Percentiles rank a stretch among this genome's conserved stretches.
Conservation (phyloP, 2,329 filamentous ascomycete species). For the Paecilomyces niveus region DNA sequence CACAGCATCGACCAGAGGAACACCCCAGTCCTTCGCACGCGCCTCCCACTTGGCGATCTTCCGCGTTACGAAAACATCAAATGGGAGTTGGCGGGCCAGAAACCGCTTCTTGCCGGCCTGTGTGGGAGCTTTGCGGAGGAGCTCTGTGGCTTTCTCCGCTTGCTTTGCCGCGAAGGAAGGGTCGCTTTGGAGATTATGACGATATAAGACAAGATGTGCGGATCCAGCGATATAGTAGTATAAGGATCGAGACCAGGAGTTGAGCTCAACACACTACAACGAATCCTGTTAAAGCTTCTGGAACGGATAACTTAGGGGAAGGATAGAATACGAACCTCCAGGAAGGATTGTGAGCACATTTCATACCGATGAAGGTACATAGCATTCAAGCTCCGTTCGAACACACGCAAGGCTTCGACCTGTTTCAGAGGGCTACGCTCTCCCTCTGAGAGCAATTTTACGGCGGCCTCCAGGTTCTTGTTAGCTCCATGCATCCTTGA, state of each 20-base stretch:
- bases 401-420: slow-evolving; percentile 74
- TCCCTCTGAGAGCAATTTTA: slow-evolving; percentile 56
- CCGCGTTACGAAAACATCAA: slow-evolving; percentile 76
- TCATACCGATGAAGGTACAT: slow-evolving; percentile 76
- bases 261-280: slow-evolving; percentile 61
- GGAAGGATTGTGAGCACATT: slow-evolving; percentile 66
- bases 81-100: slow-evolving; percentile 81
- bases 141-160: slow-evolving; percentile 59
- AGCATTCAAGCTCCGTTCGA: slow-evolving; percentile 71
- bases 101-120: slow-evolving; percentile 80
- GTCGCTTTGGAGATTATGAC: slow-evolving; percentile 33
- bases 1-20: slow-evolving; percentile 70
- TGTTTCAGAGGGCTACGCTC: slow-evolving; percentile 73
- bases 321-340: slow-evolving; percentile 41
- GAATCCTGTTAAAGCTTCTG: slow-evolving; percentile 1
- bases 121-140: slow-evolving; percentile 63
- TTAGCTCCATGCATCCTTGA: slow-evolving; percentile 66
- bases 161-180: slow-evolving; percentile 45
- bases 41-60: slow-evolving; percentile 87
- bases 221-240: slow-evolving; percentile 85
- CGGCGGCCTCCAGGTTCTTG: slow-evolving; percentile 58
- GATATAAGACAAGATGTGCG: slow-evolving; percentile 75
- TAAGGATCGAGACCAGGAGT: slow-evolving; percentile 82
- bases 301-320: slow-evolving; percentile 4
- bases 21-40: slow-evolving; percentile 58